phyloP scores from a whole-genome alignment of 139 green algal genomes.

The Tetraselmis chui region DNA sequence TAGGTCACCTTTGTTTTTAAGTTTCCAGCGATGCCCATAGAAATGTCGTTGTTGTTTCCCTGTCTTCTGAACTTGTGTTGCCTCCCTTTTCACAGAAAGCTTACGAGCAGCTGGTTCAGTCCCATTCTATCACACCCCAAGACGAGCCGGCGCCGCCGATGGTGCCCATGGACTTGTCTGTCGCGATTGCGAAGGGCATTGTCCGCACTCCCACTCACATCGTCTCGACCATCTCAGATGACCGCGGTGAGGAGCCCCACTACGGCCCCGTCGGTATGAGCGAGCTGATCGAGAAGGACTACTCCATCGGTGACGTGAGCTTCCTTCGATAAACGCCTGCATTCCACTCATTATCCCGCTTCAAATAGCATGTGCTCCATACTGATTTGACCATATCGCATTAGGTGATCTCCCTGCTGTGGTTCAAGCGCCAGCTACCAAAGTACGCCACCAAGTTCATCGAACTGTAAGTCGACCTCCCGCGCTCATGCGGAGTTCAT shows the following conservation, averaged over 20 bases:
- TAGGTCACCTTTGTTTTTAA: no score
- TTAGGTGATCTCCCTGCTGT: conserved; percentile 26
- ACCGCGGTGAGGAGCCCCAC: conserved; percentile 85
- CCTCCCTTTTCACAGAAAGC: no score
- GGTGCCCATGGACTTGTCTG: neutral
- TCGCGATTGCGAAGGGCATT: neutral
- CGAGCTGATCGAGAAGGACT: conserved; percentile 77
- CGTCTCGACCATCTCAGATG: conserved; percentile 87
- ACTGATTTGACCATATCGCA: no score
- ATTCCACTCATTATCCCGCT: no score
- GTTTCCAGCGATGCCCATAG: no score
- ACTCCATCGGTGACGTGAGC: conserved; percentile 81
- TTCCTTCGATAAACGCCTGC: no score
- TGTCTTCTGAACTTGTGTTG: no score
- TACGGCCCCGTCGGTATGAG: conserved; percentile 59
- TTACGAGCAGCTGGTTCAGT: conserved; percentile 47
- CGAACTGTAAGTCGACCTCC: conserved; percentile 79
- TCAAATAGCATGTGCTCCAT: no score
- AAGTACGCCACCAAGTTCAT: conserved; percentile 91
- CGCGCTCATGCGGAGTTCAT: no score
- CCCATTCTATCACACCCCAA: neutral
- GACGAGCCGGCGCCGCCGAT: neutral
- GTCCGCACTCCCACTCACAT: conserved; percentile 79
- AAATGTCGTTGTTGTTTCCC: no score
- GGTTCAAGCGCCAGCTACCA: conserved; percentile 51